A percentile compares a stretch with the other conserved stretches of the same genome.
Conservation (phyloP, 192 early-diverging fungal genomes). For the Coemansia sp. region DNA sequence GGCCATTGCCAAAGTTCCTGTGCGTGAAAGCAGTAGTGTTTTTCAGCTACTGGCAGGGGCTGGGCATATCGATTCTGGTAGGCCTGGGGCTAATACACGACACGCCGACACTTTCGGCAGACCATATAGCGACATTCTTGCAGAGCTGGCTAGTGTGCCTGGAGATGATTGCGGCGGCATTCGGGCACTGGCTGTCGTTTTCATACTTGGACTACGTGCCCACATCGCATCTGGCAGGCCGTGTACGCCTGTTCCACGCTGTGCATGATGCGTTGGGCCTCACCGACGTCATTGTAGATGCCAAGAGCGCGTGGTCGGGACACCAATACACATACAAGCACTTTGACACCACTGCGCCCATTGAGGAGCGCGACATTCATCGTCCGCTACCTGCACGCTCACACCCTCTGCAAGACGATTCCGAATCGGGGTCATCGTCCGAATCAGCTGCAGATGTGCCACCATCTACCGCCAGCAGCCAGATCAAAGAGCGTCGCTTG, state of each 20-base stretch:
- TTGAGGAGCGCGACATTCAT: constrained; percentile 56
- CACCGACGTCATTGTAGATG: constrained; percentile 81
- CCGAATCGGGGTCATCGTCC: constrained; percentile 30
- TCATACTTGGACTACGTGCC: constrained; percentile 79
- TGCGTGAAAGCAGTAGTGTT: constrained; percentile 93
- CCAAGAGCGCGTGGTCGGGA: constrained; percentile 72
- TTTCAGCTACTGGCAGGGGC: constrained; percentile 91
- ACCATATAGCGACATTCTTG: constrained; percentile 74
- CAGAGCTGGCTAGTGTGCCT: constrained; percentile 92
- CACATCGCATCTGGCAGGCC: constrained; percentile 62
- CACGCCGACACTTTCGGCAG: constrained; percentile 56
- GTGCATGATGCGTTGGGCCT: constrained; percentile 78
- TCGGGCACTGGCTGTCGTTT: constrained; percentile 80
- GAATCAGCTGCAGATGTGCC: constrained; percentile 4
- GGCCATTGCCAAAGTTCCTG: constrained; percentile 91
- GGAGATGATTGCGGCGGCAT: constrained; percentile 81
- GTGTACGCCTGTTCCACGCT: constrained; percentile 74
- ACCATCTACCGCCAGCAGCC: constrained; percentile 1
- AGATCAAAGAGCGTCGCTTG: constrained; percentile 51
- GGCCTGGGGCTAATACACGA: constrained; percentile 70
- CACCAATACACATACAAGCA: constrained; percentile 74
- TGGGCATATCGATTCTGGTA: constrained; percentile 79
- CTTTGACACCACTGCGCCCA: constrained; percentile 71
- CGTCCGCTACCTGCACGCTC: constrained; percentile 51
- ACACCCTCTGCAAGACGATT: constrained; percentile 13